These are phyloP conservation scores for Solanum peruvianum DNA, from an alignment of 257 asterid species.

Conservation along the genomic window DNA sequence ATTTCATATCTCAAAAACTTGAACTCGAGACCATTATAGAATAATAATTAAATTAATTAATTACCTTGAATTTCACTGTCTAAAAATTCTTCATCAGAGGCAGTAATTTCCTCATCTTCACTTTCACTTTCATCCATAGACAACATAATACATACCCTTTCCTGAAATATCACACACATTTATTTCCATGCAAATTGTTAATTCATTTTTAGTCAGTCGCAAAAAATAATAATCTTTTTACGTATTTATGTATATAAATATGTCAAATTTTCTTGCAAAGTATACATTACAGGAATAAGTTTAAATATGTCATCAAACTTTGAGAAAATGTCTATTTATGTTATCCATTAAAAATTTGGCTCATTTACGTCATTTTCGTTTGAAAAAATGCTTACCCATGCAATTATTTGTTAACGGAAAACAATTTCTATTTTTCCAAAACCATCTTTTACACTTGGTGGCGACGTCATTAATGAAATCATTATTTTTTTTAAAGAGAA, in stretches of 20 bases:
- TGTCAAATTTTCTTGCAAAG: neutral
- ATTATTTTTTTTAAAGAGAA: too few species aligned
- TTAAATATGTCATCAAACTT: neutral
- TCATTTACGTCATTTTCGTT: too few species aligned
- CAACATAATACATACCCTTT: conserved; percentile 13
- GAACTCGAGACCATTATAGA: neutral
- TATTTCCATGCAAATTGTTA: neutral
- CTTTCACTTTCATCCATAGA: conserved; percentile 25
- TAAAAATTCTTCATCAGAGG: conserved; percentile 19
- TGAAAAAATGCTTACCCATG: neutral
- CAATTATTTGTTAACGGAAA: neutral
- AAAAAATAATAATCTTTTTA: neutral
- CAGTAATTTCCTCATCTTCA: conserved; percentile 7
- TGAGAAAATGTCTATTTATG: too few species aligned
- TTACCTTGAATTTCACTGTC: conserved; percentile 16
- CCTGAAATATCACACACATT: conserved; percentile 7
- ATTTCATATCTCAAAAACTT: neutral
- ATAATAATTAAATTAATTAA: neutral
- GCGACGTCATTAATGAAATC: too few species aligned
- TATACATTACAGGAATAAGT: neutral
- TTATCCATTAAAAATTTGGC: neutral
- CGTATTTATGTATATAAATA: neutral
- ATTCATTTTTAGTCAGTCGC: neutral
- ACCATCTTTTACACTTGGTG: neutral
- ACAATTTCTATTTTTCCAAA: neutral